These are phyloP conservation scores for Apiospora phragmitis DNA, from an alignment of 2,329 filamentous ascomycete species.

Conservation along the genomic window DNA sequence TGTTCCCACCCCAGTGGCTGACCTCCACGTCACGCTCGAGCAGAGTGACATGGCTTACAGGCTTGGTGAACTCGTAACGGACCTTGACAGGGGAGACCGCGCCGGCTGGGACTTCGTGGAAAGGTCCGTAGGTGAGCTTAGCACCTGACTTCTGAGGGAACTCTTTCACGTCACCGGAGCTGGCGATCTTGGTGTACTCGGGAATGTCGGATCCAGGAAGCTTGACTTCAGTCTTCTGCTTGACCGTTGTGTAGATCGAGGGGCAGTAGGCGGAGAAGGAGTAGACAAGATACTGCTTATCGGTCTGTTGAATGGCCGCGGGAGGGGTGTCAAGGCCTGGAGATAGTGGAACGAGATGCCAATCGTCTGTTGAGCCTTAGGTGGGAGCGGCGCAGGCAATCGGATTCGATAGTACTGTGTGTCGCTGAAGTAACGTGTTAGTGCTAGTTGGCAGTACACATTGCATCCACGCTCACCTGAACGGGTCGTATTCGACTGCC, in stretches of 20 bases:
- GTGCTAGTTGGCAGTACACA: not conserved
- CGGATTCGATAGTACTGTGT: conserved; percentile 82
- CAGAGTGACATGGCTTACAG: conserved; percentile 74
- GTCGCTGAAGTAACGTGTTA: conserved; percentile 48
- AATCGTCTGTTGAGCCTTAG: conserved; percentile 79
- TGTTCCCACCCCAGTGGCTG: conserved; percentile 96
- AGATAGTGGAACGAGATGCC: conserved; percentile 84
- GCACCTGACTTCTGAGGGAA: conserved; percentile 80
- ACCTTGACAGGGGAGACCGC: conserved; percentile 72
- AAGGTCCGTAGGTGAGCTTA: conserved; percentile 88
- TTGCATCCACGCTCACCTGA: conserved; percentile 47
- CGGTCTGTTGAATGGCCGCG: conserved; percentile 77
- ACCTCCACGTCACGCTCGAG: conserved; percentile 93
- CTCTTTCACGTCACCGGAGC: conserved; percentile 59
- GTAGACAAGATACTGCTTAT: conserved; percentile 84
- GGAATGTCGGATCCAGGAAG: conserved; percentile 75
- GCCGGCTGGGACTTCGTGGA: conserved; percentile 78
- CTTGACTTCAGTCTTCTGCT: conserved; percentile 98
- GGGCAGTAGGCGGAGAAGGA: conserved; percentile 82
- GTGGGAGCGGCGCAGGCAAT: conserved; percentile 72
- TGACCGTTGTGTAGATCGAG: conserved; percentile 80
- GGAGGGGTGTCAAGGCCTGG: conserved; percentile 76
- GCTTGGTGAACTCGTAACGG: conserved; percentile 94
- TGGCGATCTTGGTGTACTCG: conserved; percentile 77
- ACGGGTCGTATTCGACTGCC: conserved; percentile 61